These are phyloP conservation scores for Epichloe coenophiala DNA, from an alignment of 2,329 filamentous ascomycete genomes.

Conservation along the genomic window DNA sequence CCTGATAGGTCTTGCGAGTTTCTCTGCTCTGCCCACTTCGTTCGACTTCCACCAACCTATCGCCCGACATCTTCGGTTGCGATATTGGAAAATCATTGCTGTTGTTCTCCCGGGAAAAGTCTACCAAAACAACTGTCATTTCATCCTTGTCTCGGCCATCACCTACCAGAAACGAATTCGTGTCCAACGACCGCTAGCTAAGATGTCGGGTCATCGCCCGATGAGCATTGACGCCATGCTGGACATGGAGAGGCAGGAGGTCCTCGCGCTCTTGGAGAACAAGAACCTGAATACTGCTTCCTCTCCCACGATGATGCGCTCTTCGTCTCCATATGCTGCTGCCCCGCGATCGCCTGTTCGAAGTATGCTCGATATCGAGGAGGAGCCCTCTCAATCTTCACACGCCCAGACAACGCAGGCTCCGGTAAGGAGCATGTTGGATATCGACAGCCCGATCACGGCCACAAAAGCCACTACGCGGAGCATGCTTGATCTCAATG, in stretches of 20 bases:
- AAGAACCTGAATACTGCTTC: constrained; percentile 18
- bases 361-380: constrained; percentile 51
- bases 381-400: constrained; percentile 12
- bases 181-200: constrained; percentile 7
- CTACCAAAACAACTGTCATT: neutral
- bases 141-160: neutral
- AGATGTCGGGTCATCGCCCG: constrained; percentile 24
- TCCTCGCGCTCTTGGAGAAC: constrained; percentile 54
- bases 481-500: constrained; percentile 40
- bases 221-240: constrained; percentile 69
- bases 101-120: neutral
- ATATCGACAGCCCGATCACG: constrained; percentile 33
- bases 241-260: constrained; percentile 64
- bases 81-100: too few species aligned
- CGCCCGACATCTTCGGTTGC: too few species aligned
- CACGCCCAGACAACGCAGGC: constrained; percentile 27
- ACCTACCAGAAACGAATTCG: neutral
- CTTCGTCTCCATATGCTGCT: constrained; percentile 39
- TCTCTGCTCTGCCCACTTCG: neutral
- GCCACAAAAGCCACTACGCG: constrained; percentile 27
- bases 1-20: neutral
- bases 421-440: constrained; percentile 53
- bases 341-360: constrained; percentile 52
- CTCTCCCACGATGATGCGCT: constrained; percentile 26
- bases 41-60: neutral